Base-by-base conservation (phyloP, 1,139 yeast genomes). In the Yamadazyma jaroonii region DNA sequence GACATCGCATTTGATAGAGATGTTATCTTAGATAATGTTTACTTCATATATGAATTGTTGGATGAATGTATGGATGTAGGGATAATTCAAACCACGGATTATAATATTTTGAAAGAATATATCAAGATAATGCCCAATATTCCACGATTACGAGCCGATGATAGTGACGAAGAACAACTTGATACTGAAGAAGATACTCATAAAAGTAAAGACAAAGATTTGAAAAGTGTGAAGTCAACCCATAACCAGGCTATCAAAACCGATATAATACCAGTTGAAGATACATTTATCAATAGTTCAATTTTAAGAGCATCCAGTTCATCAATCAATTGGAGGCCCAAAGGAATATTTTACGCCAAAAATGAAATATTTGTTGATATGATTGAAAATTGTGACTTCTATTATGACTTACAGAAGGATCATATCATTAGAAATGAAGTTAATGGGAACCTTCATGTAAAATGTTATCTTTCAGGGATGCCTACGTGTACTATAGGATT, bases 201-300 rank as follows among this genome's bases (percentile, higher is more conserved):
- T 12, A 21, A 9, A 6, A 9, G n/a, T 9, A 20, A 33, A 9
- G 28, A 24, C 15, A 39, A 40, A 37, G 43, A 46, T 26, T 38
- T 35, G 1, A 40, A 48, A 10, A 47, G 52, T 6, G 54, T 64
- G 33, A 60, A 53, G 39, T 65, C 74, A 3, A 68, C 75, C 0
- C 67, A 64, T 39, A 70, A 69, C 46, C 68, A 62, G 28, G 72
- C 76, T 11, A 52, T 63, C 14, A 59, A 54, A 12, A 49, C 64
- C 1, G 70, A 66, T 37, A 59, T 56, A 9, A 46, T 62, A n/a
- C 51, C 51, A 1, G 45, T 58, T 11, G 61, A 62, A 9, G 48
- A 54, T 3, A 46, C 51, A 14, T 45, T 52, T 25, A 67, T 83
- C 42, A 84, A 84, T 52, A 77, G 86, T 33, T 76, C 85, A 12